A percentile compares a stretch with the other conserved stretches of the same genome.
Conservation (phyloP, 1,139 yeast genomes). For the Scheffersomyces titani region DNA sequence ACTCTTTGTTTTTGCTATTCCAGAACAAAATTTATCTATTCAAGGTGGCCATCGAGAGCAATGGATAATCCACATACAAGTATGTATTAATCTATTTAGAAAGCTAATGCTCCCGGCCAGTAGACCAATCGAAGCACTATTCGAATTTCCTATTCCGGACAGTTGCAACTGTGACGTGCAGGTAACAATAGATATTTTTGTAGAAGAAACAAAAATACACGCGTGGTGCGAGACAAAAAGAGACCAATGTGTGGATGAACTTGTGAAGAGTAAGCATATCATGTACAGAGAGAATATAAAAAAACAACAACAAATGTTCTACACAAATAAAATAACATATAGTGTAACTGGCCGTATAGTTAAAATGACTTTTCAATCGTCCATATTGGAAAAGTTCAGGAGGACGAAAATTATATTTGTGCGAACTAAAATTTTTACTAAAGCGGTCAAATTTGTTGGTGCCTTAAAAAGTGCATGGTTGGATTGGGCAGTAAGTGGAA, state of each 20-base stretch:
- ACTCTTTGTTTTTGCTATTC: no score
- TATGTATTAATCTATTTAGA: background rate
- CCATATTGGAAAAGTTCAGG: background rate
- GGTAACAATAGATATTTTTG: background rate
- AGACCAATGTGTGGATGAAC: background rate
- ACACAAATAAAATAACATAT: background rate
- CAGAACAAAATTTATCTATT: no score
- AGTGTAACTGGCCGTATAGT: background rate
- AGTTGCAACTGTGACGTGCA: background rate
- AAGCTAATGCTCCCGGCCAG: no score
- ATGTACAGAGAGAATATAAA: background rate
- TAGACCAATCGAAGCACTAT: background rate
- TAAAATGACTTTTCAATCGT: background rate
- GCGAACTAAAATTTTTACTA: background rate
- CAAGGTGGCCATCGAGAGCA: no score
- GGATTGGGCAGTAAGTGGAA: background rate
- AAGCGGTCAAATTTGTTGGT: background rate
- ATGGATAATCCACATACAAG: no score
- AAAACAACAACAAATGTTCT: background rate
- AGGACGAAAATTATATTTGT: background rate
- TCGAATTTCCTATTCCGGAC: background rate
- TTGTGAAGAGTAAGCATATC: background rate
- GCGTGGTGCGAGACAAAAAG: background rate
- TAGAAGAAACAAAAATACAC: background rate
- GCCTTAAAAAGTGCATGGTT: background rate